These are phyloP conservation scores for Sporothrix pseudoabietina DNA, from an alignment of 2,329 filamentous ascomycete species.

Conservation along the genomic window DNA sequence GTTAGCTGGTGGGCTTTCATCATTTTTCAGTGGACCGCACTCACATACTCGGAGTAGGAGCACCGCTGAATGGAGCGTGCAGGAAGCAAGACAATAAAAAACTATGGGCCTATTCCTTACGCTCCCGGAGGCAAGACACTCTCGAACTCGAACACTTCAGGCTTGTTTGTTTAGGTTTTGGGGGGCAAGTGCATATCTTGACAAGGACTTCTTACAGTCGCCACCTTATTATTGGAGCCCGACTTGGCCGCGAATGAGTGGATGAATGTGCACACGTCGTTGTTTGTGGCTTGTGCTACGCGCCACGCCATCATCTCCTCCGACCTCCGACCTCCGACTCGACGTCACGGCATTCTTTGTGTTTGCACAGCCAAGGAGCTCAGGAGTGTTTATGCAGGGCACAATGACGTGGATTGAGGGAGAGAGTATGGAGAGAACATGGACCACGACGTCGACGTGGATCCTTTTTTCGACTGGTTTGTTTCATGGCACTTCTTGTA, in stretches of 20 bases:
- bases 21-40: neutral
- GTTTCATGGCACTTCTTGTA: constrained; percentile 7
- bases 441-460: neutral
- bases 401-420: constrained; percentile 15
- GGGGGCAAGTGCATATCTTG: neutral
- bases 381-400: neutral
- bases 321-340: neutral
- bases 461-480: neutral
- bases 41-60: neutral
- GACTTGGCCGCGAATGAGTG: neutral
- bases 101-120: neutral
- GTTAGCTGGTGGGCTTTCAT: neutral
- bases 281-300: neutral
- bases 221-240: neutral
- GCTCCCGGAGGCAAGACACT: no score
- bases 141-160: neutral
- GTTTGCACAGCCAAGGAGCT: neutral
- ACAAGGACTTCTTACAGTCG: neutral
- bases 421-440: neutral
- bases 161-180: constrained; percentile 15
- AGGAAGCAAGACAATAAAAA: neutral
- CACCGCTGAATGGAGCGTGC: constrained; percentile 1
- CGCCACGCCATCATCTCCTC: neutral
- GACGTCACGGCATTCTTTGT: neutral
- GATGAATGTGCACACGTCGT: neutral